A percentile compares a stretch with the other conserved stretches of the same genome.
Evolutionary conservation across 768 basidiomycete genomes (phyloP).

Genomic region (Floccularia luteovirens): DNA sequence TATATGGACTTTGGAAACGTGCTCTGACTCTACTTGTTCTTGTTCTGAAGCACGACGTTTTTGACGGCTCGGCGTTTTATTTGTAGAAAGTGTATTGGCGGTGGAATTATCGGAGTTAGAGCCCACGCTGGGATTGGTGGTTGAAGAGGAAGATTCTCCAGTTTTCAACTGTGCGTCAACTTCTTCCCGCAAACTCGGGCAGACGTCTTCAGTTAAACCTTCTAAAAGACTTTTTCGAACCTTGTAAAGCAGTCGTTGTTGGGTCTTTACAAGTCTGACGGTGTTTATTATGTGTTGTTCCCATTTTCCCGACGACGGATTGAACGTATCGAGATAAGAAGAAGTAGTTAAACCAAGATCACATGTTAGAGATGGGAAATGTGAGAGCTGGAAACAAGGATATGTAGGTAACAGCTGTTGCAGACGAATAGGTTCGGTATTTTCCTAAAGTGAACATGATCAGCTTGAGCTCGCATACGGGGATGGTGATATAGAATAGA

Average conservation of each 20-base stretch:
- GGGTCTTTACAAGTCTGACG: constrained; percentile 49
- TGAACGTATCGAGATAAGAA: constrained; percentile 58
- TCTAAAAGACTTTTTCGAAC: constrained; percentile 51
- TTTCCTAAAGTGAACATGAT: constrained; percentile 25
- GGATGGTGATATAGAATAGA: background rate
- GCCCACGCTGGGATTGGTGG: constrained; percentile 4
- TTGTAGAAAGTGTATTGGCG: background rate
- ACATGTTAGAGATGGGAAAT: constrained; percentile 39
- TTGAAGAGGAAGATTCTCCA: too few relatives aligned
- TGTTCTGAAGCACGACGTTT: too few relatives aligned
- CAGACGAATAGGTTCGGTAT: constrained; percentile 48
- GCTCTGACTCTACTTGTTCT: constrained; percentile 7
- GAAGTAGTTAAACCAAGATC: constrained; percentile 44
- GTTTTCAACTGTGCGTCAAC: constrained; percentile 19
- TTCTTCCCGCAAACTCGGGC: constrained; percentile 48
- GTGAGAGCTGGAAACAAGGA: constrained; percentile 54
- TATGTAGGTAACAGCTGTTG: constrained; percentile 54
- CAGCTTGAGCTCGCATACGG: constrained; percentile 1
- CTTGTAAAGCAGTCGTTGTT: constrained; percentile 58
- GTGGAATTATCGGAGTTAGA: constrained; percentile 9
- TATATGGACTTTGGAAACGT: constrained; percentile 19
- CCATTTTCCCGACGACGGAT: constrained; percentile 49
- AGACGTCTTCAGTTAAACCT: constrained; percentile 50
- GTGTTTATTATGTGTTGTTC: constrained; percentile 57
- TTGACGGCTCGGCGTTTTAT: background rate